These are phyloP conservation scores for Pyrus hybrid DNA, from an alignment of 331 rosid species.

Conservation along the genomic window DNA sequence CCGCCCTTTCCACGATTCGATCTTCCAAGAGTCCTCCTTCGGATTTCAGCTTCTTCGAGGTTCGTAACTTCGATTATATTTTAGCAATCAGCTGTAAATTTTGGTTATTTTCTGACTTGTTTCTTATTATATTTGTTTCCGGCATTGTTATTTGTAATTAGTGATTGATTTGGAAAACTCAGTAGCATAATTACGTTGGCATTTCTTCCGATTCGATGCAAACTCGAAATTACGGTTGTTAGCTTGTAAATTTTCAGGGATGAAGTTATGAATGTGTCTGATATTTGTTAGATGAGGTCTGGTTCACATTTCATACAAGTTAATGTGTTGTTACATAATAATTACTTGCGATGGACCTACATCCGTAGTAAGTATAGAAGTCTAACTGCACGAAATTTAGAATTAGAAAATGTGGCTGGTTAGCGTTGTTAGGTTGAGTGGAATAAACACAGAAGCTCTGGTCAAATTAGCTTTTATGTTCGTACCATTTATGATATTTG, in stretches of 20 bases:
- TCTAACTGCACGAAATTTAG: neutral
- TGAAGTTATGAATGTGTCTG: neutral
- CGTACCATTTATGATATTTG: neutral
- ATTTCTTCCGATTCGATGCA: neutral
- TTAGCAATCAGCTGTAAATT: neutral
- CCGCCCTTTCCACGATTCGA: constrained; percentile 55
- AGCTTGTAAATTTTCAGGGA: neutral
- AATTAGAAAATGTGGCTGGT: neutral
- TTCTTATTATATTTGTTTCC: neutral
- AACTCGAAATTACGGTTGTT: neutral
- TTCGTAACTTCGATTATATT: neutral
- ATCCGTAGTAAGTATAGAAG: neutral
- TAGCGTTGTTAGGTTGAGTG: neutral
- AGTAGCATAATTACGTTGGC: neutral
- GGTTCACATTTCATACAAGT: neutral
- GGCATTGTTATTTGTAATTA: neutral
- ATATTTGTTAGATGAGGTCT: neutral
- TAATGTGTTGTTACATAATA: neutral
- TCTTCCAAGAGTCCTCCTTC: constrained; percentile 26
- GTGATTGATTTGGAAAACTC: neutral
- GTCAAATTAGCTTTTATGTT: neutral
- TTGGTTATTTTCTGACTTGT: neutral
- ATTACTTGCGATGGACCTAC: neutral
- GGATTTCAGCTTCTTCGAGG: constrained; percentile 76
- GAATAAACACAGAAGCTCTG: neutral